Evolutionary conservation across 2,329 filamentous ascomycete species (phyloP), one percentile per base, ranked within the genome.

Genomic region (Colletotrichum orchidophilum): DNA sequence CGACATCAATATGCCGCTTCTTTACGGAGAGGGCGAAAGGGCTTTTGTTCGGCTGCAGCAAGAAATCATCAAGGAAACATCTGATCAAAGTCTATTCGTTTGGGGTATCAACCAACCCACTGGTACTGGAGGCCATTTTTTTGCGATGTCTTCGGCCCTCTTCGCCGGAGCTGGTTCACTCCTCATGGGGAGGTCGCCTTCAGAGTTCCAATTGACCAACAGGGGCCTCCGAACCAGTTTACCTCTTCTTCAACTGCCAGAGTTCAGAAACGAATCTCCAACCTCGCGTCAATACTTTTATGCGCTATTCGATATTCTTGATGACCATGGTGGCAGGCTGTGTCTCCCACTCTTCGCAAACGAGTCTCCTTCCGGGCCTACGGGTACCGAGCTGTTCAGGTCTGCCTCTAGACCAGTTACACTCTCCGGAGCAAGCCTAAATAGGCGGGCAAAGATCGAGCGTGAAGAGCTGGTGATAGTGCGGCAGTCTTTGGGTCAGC

Each of bases 41-140:
- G 75, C 76, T 1, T 78, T 78, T 35, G 21, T 68, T 13, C 64
- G 77, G 9, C 58, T 79, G 2, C 76, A 78, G 24, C 72, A 76
- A 13, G 76, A 78, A 27, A 77, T 79, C 18, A 66, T 73, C 8
- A 63, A 61, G 18, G 29, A 69, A 2, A 54, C 63, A 5, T 11
- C 71, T 4, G 74, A 74, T 13, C 26, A 66, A 39, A 67, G 70
- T 7, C 53, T 75, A 5, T 52, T 75, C 27, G 71, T 68, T 1
- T 75, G 74, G 74, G 70, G 62, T 2, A 2, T 49, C 3, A n/a
- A 46, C n/a, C 18, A 33, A 1, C 9, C 52, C 6, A 1, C 49
- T 11, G 1, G 12, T 1, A 27, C 21, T 1, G 6, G 39, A 42
- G 39, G 39, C 18, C 39, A 42, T 18, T 42, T 8, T 18, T 42